Base-by-base conservation (phyloP, 306 rosid genomes). In the Rubus idaeus region DNA sequence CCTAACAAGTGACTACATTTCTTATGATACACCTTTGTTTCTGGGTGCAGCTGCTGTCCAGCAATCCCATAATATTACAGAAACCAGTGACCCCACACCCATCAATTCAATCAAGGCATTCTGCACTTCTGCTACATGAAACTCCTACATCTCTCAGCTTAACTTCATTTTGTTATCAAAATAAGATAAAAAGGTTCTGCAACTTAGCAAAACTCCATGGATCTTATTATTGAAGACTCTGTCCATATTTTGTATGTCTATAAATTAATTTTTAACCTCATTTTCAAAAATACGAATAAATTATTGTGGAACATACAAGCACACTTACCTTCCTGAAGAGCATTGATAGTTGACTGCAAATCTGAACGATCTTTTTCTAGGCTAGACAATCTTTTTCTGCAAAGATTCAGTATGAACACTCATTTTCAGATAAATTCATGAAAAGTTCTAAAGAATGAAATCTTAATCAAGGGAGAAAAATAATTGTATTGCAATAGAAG, bases 281-380 rank as follows among this genome's bases (percentile, higher is more conserved):
- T 6, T 72, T 51, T 23, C 1, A 61, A 30, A 42, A 21, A 57
- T 76, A 30, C 40, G 30, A n/a, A 6, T 62, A 58, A 67, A 37
- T 44, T 21, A 9, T 4, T 47, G 55, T 10, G 11, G 14, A 18
- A 12, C 63, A 58, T 41, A 23, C 13, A 76, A 47, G 52, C 74
- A 76, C n/a, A 14, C 57, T 83, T 82, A 96, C 97, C 99, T 80
- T 96, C 98, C 84, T 91, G 97, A 79, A 96, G 98, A 78, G 97
- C 97, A 70, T 77, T 84, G 8, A 96, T 86, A 40, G 98, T 92
- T 81, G 96, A 91, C 73, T 88, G 90, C 90, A 96, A 83, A 86
- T 96, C 98, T 26, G 71, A 85, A 71, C 94, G 94, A 17, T 92
- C 99, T 85, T 85, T 96, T 79, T 92, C 96, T 65, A 91, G 78